These are phyloP conservation scores for Phytophthora idaei DNA, from an alignment of 352 stramenopile species.

Conservation along the genomic window DNA sequence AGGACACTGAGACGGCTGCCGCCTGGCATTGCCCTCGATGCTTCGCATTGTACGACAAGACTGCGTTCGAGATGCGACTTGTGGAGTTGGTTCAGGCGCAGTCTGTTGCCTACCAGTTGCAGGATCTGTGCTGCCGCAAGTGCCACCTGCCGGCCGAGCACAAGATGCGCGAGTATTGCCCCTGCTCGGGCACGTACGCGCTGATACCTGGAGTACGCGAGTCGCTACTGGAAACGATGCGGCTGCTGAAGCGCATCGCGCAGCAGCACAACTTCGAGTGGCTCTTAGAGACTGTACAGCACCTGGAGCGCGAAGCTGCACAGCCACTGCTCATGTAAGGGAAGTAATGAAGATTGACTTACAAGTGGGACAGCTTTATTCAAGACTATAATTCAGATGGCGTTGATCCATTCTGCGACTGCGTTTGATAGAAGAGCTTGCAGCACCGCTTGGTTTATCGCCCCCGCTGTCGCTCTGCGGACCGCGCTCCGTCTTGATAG, in stretches of 20 bases:
- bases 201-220: slow-evolving; percentile 40
- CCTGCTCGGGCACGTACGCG: slow-evolving; percentile 75
- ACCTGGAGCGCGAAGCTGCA: slow-evolving; percentile 45
- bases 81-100: slow-evolving; percentile 90
- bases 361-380: no score
- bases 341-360: background rate
- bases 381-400: no score
- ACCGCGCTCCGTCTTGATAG: no score
- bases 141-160: slow-evolving; percentile 76
- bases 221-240: slow-evolving; percentile 62
- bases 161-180: slow-evolving; percentile 82
- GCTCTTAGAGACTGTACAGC: slow-evolving; percentile 73
- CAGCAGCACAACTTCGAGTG: slow-evolving; percentile 73
- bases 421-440: no score
- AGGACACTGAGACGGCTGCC: slow-evolving; percentile 20
- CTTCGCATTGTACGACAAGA: slow-evolving; percentile 90
- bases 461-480: no score
- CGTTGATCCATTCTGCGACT: no score
- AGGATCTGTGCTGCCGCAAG: slow-evolving; percentile 88
- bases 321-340: slow-evolving; percentile 31
- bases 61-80: slow-evolving; percentile 90
- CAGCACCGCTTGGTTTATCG: no score
- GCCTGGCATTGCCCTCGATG: slow-evolving; percentile 94
- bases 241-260: slow-evolving; percentile 65
- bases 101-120: slow-evolving; percentile 93